phyloP scores from a whole-genome alignment of 208 protist species.

The Acanthamoeba royreba region DNA sequence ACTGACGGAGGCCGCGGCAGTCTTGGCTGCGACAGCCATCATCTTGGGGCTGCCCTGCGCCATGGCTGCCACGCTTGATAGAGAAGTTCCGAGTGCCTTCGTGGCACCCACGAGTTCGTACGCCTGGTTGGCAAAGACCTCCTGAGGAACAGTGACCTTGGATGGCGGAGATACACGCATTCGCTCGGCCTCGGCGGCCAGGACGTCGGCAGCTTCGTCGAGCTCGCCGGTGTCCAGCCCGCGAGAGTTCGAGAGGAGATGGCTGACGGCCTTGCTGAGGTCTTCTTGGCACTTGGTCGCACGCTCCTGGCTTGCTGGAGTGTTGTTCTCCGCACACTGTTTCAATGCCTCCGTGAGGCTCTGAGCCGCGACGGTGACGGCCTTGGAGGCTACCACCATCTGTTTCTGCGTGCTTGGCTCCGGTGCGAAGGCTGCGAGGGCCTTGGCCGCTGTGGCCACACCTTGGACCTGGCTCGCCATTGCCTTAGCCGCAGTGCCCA shows the following conservation, averaged over 20 bases:
- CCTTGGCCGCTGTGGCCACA: conserved; percentile 22
- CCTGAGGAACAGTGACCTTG: not conserved
- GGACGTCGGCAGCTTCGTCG: not conserved
- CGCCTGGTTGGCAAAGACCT: conserved; percentile 9
- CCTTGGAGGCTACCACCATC: not conserved
- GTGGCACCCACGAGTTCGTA: conserved; percentile 18
- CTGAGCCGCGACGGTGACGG: not conserved
- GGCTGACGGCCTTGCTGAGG: not conserved
- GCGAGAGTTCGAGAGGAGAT: not conserved
- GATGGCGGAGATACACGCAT: not conserved
- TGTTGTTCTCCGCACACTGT: not conserved
- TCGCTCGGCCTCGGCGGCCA: conserved; percentile 4
- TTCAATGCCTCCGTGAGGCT: not conserved
- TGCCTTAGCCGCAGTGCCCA: not conserved
- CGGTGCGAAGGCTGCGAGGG: not conserved
- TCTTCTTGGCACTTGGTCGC: not conserved
- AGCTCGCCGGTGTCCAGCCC: conserved; percentile 29
- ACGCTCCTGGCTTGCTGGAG: not conserved
- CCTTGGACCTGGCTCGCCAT: not conserved
- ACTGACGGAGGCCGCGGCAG: not conserved
- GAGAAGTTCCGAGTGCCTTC: not conserved
- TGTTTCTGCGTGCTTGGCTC: not conserved
- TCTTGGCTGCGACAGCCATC: conserved; percentile 24
- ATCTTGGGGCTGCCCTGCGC: conserved; percentile 32
- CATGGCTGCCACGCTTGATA: conserved; percentile 2